Conservation (phyloP, 2,329 filamentous ascomycete species). For the Hymenoscyphus albidus region DNA sequence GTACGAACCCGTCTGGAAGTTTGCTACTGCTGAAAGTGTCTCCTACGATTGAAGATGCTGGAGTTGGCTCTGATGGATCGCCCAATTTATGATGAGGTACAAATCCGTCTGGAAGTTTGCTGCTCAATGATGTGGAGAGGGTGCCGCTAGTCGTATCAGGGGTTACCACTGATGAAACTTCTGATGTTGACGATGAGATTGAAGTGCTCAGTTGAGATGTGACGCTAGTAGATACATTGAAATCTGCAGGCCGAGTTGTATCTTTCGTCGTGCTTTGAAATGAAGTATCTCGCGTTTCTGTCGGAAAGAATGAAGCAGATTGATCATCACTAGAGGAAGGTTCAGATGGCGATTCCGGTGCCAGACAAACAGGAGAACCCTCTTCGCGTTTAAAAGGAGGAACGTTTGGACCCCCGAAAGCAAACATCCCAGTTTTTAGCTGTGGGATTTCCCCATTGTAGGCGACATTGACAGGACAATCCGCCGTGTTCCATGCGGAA, state of each 20-base stretch:
- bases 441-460: not conserved
- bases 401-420: not conserved
- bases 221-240: too few relatives aligned
- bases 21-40: not conserved
- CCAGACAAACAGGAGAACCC: not conserved
- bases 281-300: not conserved
- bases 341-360: not conserved
- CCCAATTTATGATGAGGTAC: not conserved
- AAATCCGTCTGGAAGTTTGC: not conserved
- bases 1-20: not conserved
- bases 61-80: not conserved
- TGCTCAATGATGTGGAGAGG: not conserved
- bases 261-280: too few relatives aligned
- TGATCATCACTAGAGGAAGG: not conserved
- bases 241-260: too few relatives aligned
- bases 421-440: not conserved
- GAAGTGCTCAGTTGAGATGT: not conserved
- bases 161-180: too few relatives aligned
- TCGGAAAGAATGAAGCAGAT: not conserved
- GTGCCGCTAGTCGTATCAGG: too few relatives aligned
- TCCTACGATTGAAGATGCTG: not conserved
- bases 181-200: not conserved
- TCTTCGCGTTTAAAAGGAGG: not conserved
- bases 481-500: not conserved
- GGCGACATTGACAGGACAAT: not conserved